Base-by-base conservation (phyloP, 148 eudicot species). In the Amaranthus cruentus region DNA sequence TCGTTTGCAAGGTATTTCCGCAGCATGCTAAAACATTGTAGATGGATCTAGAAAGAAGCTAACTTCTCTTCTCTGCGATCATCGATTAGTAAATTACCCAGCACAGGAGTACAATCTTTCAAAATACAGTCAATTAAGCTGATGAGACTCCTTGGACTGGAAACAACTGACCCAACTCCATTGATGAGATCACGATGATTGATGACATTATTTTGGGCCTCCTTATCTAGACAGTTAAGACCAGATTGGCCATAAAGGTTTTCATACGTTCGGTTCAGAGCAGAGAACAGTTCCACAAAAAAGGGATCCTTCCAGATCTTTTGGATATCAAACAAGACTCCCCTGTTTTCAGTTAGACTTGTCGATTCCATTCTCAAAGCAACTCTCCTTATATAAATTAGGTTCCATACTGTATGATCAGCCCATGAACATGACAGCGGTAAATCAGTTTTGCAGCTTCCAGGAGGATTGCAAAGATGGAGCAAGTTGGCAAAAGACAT, bases 401-500 rank as follows among this genome's bases (percentile, higher is more conserved):
- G 84, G 81, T 90, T 91, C 71, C 81, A 82, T 75, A 82, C 56
- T 6, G 82, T 55, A 69, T 86, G 88, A 58, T 69, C 75, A 73
- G 71, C 79, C 79, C 69, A 78, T 21, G 80, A 79, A 76, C 84
- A 78, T 56, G 84, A 73, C 69, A 73, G 65, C 73, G 55, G 57
- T 18, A 64, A 55, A 55, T 70, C 52, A 62, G 12, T 68, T 54
- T 49, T 64, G 56, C 73, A 28, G 54, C 68, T 55, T 51, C 69
- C 77, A 47, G 63, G 44, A 46, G 81, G 76, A 74, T 76, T 75
- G 77, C 61, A 68, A 65, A 95, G 88, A 57, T 82, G 85, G 77
- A 85, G 85, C 47, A 88, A 61, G 84, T 87, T 87, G 80, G 97
- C 89, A 44, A 90, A 83, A 4, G 88, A 70, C 79, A 91, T 83